phyloP scores from a whole-genome alignment of 106 monocot species.

The Triglochin maritima region DNA sequence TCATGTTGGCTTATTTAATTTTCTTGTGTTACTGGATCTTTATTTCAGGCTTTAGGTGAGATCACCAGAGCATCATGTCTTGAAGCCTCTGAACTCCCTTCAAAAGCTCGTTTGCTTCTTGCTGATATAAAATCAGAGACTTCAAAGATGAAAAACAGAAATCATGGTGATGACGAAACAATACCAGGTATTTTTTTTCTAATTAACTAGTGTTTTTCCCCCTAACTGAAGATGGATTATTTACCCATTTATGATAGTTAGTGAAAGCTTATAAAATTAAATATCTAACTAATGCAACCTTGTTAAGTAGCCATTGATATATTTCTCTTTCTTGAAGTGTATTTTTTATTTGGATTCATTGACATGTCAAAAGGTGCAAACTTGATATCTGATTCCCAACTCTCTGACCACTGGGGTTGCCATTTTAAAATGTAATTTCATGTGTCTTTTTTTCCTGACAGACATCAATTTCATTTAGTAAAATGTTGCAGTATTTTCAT shows the following conservation, averaged over 20 bases:
- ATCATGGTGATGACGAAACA: neutral
- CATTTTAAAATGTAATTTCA: too few species aligned
- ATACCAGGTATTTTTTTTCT: neutral
- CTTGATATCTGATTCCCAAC: too few species aligned
- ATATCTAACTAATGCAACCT: too few species aligned
- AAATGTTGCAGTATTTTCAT: neutral
- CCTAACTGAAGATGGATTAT: neutral
- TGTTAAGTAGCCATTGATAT: too few species aligned
- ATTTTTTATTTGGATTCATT: too few species aligned
- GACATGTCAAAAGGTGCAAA: too few species aligned
- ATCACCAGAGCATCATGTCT: constrained; percentile 54
- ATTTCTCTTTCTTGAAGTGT: neutral
- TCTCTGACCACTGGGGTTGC: too few species aligned
- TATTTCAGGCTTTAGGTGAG: constrained; percentile 64
- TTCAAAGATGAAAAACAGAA: constrained; percentile 8
- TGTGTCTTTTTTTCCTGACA: neutral
- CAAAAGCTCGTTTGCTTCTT: constrained; percentile 35
- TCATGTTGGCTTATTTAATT: neutral
- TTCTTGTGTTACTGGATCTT: neutral
- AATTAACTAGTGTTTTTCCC: neutral
- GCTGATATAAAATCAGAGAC: constrained; percentile 22
- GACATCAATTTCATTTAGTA: neutral
- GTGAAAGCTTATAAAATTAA: too few species aligned
- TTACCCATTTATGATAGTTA: neutral
- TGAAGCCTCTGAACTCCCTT: constrained; percentile 41